Base-by-base conservation (phyloP, 352 stramenopile species). In the Aphanomyces cochlioides region DNA sequence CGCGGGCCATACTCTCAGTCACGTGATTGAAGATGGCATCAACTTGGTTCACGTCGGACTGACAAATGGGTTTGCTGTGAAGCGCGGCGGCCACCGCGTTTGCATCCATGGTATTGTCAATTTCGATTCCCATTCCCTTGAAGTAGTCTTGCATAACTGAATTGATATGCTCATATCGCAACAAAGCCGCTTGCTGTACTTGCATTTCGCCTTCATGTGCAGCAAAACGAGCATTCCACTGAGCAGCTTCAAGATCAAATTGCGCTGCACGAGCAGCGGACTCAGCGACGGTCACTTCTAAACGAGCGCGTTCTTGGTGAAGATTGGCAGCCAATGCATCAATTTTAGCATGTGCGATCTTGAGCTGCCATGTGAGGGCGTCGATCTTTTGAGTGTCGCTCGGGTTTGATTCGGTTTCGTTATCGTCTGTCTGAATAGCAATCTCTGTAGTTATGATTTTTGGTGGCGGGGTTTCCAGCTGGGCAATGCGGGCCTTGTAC, bases 281-380 rank as follows among this genome's bases (percentile, higher is more conserved):
- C 21, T 28, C 19, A 12, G 54, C 37, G 28, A 37, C 19, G 6
- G 39, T 1, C 19, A 37, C 54, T 37, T 61, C 54, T 37, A 61
- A 37, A 7, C 28, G 54, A 7, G 6, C 37, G 7, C 47, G 47
- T 21, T 59, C 64, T 8, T 13, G 36, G 10, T 70, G 43, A 8
- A 70, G 45, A 12, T 50, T 63, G 8, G 36, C 47, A 21, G 13
- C 36, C 6, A 70, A 28, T 3, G 64, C 59, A 7, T 15, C 19
- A 19, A 70, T 56, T n/a, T 70, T 70, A 7, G 64, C 64, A 21
- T 34, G 47, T n/a, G 64, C 64, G 36, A 70, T 41, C 48, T 70
- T 70, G 64, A 70, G 64, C 19, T 70, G 64, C 64, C 64, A 70
- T 41, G 64, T 50, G 17, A 70, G n/a, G 2, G 64, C 13, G 19